A percentile compares a stretch with the other conserved stretches of the same genome.
Conservation (phyloP, 305 asterid species). For the Rubia peregrina region DNA sequence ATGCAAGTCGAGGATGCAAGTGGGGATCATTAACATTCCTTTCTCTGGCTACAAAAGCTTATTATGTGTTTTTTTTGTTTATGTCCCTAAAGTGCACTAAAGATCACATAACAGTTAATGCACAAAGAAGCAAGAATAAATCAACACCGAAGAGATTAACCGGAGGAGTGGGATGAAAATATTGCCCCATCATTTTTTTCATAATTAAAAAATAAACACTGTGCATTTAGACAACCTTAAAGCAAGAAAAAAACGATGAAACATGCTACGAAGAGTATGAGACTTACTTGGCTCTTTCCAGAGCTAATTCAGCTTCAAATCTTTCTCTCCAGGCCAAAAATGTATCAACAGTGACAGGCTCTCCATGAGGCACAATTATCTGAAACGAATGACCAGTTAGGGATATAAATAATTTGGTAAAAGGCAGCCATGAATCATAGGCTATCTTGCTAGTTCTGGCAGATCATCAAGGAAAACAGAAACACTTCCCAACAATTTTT, state of each 20-base stretch:
- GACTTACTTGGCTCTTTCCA: conserved; percentile 96
- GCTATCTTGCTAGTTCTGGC: not conserved
- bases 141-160: not conserved
- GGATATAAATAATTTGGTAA: not conserved
- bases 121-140: not conserved
- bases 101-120: not conserved
- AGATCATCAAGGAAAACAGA: not conserved
- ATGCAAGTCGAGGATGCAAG: not conserved
- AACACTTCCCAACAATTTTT: not conserved
- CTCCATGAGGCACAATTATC: conserved; percentile 96
- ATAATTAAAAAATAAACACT: not conserved
- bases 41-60: not conserved
- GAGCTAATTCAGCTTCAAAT: conserved; percentile 95
- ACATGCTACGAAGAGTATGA: conserved; percentile 7
- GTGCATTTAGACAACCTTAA: conserved; percentile 1
- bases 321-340: conserved; percentile 98
- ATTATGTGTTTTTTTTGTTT: not conserved
- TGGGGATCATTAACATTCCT: not conserved
- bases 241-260: conserved; percentile 16
- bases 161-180: not conserved
- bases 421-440: not conserved
- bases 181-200: not conserved
- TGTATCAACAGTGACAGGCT: conserved; percentile 87
- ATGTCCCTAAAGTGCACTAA: not conserved
- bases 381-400: conserved; percentile 29